Conservation (phyloP, 2,329 filamentous ascomycete species). For the Aspergillus ibericus region DNA sequence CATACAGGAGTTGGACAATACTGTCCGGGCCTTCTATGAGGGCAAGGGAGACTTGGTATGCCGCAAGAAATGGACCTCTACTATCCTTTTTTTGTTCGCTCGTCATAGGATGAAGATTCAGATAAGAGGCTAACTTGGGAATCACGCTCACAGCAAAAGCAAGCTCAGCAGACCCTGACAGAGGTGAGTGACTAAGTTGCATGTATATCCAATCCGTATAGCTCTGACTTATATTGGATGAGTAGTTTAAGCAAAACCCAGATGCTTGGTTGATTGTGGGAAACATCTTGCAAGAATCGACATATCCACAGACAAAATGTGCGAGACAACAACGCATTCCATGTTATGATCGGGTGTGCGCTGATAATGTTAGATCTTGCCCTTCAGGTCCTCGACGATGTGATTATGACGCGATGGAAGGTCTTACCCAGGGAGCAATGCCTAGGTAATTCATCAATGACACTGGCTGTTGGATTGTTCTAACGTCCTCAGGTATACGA, state of each 20-base stretch:
- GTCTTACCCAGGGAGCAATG: slow-evolving; percentile 94
- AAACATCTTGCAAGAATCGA: slow-evolving; percentile 90
- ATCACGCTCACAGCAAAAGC: slow-evolving; percentile 71
- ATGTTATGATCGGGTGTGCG: slow-evolving; percentile 9
- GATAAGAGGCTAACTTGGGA: neutral
- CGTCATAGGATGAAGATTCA: neutral
- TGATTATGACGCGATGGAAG: slow-evolving; percentile 99
- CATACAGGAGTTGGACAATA: slow-evolving; percentile 93
- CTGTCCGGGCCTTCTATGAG: slow-evolving; percentile 96
- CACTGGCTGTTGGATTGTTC: neutral
- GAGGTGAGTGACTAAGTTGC: slow-evolving; percentile 61
- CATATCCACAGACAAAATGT: slow-evolving; percentile 97
- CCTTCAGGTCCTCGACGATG: slow-evolving; percentile 93
- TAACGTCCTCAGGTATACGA: slow-evolving; percentile 70
- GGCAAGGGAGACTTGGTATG: slow-evolving; percentile 88
- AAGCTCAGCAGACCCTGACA: slow-evolving; percentile 88
- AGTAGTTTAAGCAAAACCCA: slow-evolving; percentile 96
- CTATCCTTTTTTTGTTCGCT: neutral
- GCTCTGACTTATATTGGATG: slow-evolving; percentile 17
- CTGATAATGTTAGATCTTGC: slow-evolving; percentile 69
- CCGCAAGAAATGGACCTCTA: slow-evolving; percentile 18
- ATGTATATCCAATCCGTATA: neutral
- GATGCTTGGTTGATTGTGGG: slow-evolving; percentile 98
- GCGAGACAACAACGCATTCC: slow-evolving; percentile 39
- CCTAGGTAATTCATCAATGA: slow-evolving; percentile 62